Evolutionary conservation across 495 filamentous ascomycete species (phyloP), one percentile per base, ranked within the genome.

Genomic region (Aspergillus nanangensis): DNA sequence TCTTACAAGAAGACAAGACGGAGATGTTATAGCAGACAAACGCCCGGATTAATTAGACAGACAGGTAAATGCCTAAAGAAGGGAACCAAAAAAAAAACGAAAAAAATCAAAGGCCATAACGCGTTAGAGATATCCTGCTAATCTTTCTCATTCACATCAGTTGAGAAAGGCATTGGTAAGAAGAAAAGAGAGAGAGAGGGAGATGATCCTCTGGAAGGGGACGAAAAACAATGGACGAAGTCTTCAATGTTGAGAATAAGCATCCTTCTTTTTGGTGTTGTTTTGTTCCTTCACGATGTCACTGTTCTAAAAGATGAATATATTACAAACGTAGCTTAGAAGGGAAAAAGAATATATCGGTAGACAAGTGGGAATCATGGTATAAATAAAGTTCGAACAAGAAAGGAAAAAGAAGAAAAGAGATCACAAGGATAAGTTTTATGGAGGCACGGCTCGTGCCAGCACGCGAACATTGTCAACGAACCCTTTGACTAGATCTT

Each of bases 381-480:
- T 19, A 39, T 39, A n/a, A 21, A 20, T n/a, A 8, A 9, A n/a
- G 10, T n/a, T 22, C n/a, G n/a, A 31, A 31, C n/a, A 31, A 31
- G 27, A 31, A 13, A 5, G 13, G 11, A 24, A 17, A 31, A 31
- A 7, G 2, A 11, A n/a, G 10, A 31, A 31, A 24, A 35, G 42
- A 13, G 32, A 19, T 13, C 2, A 24, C 9, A 13, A 21, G 15
- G 24, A 21, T 21, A 29, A 23, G n/a, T n/a, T n/a, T 65, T 50
- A 69, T 32, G 63, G 54, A 17, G 69, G 70, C 14, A 74, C 69
- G 24, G 66, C 58, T 42, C 80, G 67, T n/a, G 81, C 80, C 47
- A 92, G 60, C 1, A 87, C 60, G 27, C 85, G 71, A 22, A 94
- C 79, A 61, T 96, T 95, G 63, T 95, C 85, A 55, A 95, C 68